Base-by-base conservation (phyloP, 441 rosid species). In the Breynia disticha region DNA sequence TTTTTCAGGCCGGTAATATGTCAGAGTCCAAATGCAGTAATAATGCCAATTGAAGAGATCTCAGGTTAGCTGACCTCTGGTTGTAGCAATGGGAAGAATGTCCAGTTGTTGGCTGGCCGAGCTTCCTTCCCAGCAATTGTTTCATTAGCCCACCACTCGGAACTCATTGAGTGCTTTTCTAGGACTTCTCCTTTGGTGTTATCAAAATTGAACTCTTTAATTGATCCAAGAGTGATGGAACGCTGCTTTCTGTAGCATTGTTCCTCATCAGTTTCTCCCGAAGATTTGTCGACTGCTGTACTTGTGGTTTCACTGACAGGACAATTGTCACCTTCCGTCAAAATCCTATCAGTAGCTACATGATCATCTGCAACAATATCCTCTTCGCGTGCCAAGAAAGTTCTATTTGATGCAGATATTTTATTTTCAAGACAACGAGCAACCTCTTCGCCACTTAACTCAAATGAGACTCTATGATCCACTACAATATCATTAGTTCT, bases 381-480 rank as follows among this genome's bases (percentile, higher is more conserved):
- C 41, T 74, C 83, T 0, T 72, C 65, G 57, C 46, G 68, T 58
- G 69, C 69, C 43, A 71, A 50, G 48, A 69, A 48, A 42, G 74
- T 73, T 70, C 95, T 77, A 22, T 61, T 55, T 16, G 80, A 54
- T 11, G 73, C 22, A 42, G 54, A 56, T 16, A 81, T 72, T 72
- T 83, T 87, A 56, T 57, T 87, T n/a, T 82, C 86, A 44, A 90
- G 80, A 74, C 96, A 84, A 41, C 85, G 86, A 0, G 95, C 97
- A 53, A 90, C 95, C 56, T 90, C 97, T 73, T 90, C 97, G 6
- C 97, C 95, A 10, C 89, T 87, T 65, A 90, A 67, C 80, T 90
- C 97, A 49, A 90, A 90, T 5, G 96, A 90, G 43, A 90, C 95
- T 73, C 97, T 76, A 57, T 87, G 95, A 65, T 81, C 80, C 14